phyloP scores from a whole-genome alignment of 257 asterid species.

The Parsonsia alboflavescens region DNA sequence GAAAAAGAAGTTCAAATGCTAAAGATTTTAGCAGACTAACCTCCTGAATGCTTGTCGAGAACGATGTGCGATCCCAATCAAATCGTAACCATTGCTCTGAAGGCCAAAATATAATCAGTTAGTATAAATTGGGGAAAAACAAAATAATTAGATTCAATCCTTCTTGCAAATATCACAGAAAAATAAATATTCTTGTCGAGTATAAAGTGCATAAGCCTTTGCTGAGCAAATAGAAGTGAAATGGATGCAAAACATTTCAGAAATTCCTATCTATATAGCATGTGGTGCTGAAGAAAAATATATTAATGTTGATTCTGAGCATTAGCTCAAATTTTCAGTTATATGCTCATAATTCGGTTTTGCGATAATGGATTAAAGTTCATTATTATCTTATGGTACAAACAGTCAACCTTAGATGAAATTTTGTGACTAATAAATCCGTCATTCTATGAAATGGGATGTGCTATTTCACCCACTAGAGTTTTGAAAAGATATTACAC shows the following conservation, averaged over 20 bases:
- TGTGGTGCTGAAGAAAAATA: not conserved
- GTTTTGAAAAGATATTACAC: not conserved
- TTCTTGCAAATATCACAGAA: not conserved
- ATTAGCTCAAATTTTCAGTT: constrained; percentile 4
- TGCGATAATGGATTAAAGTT: not conserved
- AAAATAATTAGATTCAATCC: not conserved
- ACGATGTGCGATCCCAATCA: constrained; percentile 38
- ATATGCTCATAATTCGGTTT: not conserved
- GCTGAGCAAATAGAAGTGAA: not conserved
- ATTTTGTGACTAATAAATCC: not conserved
- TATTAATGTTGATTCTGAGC: not conserved
- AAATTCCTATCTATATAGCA: not conserved
- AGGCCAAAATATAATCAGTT: not conserved
- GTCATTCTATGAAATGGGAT: not conserved
- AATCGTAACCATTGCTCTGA: constrained; percentile 47
- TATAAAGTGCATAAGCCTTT: not conserved
- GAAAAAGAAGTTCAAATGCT: not conserved
- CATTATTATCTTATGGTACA: not conserved
- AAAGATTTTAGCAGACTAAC: constrained; percentile 31
- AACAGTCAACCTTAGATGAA: not conserved
- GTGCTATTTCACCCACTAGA: not conserved
- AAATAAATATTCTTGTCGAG: not conserved
- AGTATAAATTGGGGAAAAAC: not conserved
- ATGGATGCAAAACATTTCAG: not conserved
- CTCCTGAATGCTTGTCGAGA: constrained; percentile 66